Evolutionary conservation across 139 green algal species (phyloP), one percentile per base, ranked within the genome.

Genomic region (Haematococcus sp.): DNA sequence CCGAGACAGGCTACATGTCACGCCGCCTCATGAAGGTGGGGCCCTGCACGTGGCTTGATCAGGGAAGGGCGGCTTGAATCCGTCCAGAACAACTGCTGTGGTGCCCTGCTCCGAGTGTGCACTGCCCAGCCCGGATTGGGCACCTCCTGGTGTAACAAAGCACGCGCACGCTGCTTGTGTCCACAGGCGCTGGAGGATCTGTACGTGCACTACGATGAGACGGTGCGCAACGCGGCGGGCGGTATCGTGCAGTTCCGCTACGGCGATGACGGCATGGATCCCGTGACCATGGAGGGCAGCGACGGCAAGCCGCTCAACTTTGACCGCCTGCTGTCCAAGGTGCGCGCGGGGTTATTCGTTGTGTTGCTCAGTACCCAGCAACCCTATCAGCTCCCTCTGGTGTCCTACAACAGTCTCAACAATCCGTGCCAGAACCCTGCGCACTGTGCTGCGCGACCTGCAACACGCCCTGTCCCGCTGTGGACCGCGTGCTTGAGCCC

Each of bases 1-100:
- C 95, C 0, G 94, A 98, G 79, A 98, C 94, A 20, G 94, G 95
- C 3, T 99, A 99, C 93, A 98, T 99, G 95, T 95, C 85, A 15
- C 84, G 95, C 9, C 85, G 95, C 1, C 88, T 99, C 23, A 98
- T 99, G 93, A 99, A 99, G 87, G 74, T 82, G 40, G n/a, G 44
- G 1, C 15, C 51, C n/a, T 20, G 43, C 60, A 34, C 33, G 15
- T 54, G 44, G 13, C 44, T 54, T 11, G 44, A 15, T 11, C 44
- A 54, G 44, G 44, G 44, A 15, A 54, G 44, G 11, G 44, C 44
- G 13, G 44, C 44, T 54, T n/a, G n/a, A n/a, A n/a, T n/a, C n/a
- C n/a, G n/a, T n/a, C n/a, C n/a, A n/a, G n/a, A n/a, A n/a, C n/a
- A n/a, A n/a, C n/a, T n/a, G n/a, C n/a, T n/a, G n/a, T n/a, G n/a